Percentiles rank a stretch among this genome's conserved stretches.
Evolutionary conservation across 345 rosid genomes (phyloP).

Genomic region (Salix brachista): DNA sequence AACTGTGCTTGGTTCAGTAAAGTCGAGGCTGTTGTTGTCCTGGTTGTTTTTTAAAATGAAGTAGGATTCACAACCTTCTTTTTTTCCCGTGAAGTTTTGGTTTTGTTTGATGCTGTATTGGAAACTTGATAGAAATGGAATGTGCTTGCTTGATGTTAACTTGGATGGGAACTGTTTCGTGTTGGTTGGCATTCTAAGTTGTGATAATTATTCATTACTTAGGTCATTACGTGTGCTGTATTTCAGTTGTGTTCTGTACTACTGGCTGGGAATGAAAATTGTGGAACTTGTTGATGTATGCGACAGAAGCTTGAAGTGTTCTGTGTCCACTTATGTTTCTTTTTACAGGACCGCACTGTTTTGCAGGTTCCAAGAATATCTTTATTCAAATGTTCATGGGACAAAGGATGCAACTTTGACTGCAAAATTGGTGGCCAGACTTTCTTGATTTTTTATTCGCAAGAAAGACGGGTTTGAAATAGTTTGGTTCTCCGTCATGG

Average conservation of each 20-base stretch:
- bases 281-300: not conserved
- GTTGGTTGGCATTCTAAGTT: not conserved
- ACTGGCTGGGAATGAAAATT: not conserved
- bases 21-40: not conserved
- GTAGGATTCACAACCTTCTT: not conserved
- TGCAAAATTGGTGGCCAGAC: not conserved
- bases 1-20: not conserved
- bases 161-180: not conserved
- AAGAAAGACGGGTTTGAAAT: constrained; percentile 10
- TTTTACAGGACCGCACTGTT: not conserved
- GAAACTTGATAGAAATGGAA: not conserved
- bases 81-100: not conserved
- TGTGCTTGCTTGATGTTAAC: not conserved
- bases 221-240: not conserved
- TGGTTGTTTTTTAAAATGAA: too few relatives aligned
- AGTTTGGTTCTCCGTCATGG: constrained; percentile 36
- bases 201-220: not conserved
- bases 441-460: constrained; percentile 4
- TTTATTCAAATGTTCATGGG: constrained; percentile 12
- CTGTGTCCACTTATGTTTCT: not conserved
- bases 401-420: constrained; percentile 31
- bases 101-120: not conserved
- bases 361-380: constrained; percentile 44
- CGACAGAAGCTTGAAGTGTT: not conserved
- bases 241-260: not conserved